Conservation (phyloP, 768 basidiomycete genomes). For the Psilocybe subaeruginosa region DNA sequence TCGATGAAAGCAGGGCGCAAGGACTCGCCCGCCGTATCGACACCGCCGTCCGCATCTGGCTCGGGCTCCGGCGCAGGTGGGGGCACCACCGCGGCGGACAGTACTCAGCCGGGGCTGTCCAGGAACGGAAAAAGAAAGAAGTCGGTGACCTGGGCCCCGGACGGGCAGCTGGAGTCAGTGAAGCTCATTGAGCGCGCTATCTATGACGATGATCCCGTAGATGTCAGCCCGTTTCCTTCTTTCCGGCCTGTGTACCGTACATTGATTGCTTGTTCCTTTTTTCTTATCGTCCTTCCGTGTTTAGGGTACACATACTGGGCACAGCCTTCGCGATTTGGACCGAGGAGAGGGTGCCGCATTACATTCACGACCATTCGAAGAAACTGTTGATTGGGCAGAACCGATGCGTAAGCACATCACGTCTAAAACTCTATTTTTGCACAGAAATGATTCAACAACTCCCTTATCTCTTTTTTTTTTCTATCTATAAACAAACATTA, state of each 20-base stretch:
- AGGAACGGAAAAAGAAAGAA: constrained; percentile 70
- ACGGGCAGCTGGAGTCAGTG: constrained; percentile 72
- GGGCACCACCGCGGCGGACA: constrained; percentile 30
- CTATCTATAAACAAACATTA: not conserved
- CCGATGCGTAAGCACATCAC: constrained; percentile 66
- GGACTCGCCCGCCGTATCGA: constrained; percentile 63
- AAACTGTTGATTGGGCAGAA: constrained; percentile 85
- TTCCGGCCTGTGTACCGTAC: constrained; percentile 45
- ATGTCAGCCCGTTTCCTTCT: constrained; percentile 68
- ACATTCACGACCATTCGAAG: constrained; percentile 83
- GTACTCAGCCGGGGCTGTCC: constrained; percentile 32
- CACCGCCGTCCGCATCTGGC: constrained; percentile 46
- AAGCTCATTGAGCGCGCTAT: constrained; percentile 83
- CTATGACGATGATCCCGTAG: constrained; percentile 87
- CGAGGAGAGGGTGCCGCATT: constrained; percentile 85
- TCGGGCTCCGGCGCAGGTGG: not conserved
- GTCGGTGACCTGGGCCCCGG: constrained; percentile 78
- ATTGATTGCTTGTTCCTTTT: constrained; percentile 45
- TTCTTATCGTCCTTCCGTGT: constrained; percentile 33
- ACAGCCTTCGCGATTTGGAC: constrained; percentile 85
- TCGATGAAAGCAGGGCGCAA: constrained; percentile 59
- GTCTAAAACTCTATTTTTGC: constrained; percentile 18
- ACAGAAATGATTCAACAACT: not conserved
- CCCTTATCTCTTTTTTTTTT: not conserved
- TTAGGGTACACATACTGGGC: constrained; percentile 73